Conservation (phyloP, 2,329 filamentous ascomycete species). For the Trichoderma atroviride region DNA sequence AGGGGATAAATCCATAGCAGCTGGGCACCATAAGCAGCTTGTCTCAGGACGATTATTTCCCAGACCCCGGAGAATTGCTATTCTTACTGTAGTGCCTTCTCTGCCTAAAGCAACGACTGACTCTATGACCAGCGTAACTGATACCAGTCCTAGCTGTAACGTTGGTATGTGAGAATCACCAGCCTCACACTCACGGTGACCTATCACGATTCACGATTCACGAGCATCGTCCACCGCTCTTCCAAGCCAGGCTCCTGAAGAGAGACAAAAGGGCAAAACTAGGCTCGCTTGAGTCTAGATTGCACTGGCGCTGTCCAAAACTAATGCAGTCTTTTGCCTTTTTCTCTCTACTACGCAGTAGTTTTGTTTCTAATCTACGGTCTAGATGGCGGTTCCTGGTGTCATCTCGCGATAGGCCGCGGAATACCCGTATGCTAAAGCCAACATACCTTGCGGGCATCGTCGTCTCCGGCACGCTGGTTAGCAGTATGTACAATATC, state of each 20-base stretch:
- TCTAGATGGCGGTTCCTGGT: conserved; percentile 14
- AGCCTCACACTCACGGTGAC: conserved; percentile 13
- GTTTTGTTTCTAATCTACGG: conserved; percentile 1
- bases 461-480: background rate
- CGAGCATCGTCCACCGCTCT: conserved; percentile 18
- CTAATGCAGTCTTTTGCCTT: background rate
- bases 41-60: background rate
- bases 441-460: background rate
- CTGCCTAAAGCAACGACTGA: background rate
- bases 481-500: background rate
- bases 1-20: background rate
- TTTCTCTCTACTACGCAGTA: background rate
- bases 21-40: conserved; percentile 3
- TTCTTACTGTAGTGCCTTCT: background rate
- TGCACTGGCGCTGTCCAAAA: background rate
- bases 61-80: background rate
- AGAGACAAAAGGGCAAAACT: background rate
- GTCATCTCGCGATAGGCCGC: background rate
- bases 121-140: background rate
- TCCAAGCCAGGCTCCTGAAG: background rate
- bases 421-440: background rate
- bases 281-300: conserved; percentile 10
- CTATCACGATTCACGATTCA: background rate
- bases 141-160: background rate
- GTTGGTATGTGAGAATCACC: conserved; percentile 10